Conservation (phyloP, 169 alveolate genomes). For the Miamiensis avidus region DNA sequence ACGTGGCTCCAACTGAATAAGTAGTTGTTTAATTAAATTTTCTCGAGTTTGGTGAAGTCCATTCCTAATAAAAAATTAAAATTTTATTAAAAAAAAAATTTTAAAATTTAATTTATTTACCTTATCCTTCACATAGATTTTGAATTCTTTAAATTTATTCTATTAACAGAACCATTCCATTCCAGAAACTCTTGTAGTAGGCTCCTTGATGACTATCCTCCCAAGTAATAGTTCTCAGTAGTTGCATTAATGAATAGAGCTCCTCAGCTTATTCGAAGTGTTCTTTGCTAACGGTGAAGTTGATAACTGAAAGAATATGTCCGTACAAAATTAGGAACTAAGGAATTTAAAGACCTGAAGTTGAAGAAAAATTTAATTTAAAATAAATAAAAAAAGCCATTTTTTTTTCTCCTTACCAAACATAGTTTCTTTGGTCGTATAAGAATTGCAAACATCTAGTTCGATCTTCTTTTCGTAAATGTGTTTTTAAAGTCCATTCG, state of each 20-base stretch:
- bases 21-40: too few relatives aligned
- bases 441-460: too few relatives aligned
- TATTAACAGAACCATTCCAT: neutral
- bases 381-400: neutral
- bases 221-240: neutral
- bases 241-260: neutral
- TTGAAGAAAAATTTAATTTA: too few relatives aligned
- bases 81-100: too few relatives aligned
- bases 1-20: neutral
- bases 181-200: neutral
- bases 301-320: neutral
- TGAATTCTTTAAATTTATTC: neutral
- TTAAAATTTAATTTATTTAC: neutral
- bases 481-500: too few relatives aligned
- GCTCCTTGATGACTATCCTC: neutral
- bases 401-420: too few relatives aligned
- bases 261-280: neutral
- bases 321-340: neutral
- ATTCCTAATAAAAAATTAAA: neutral
- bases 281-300: neutral
- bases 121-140: neutral
- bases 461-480: too few relatives aligned
- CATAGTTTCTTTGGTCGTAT: too few relatives aligned
- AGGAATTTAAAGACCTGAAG: neutral
- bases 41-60: neutral